These are phyloP conservation scores for Aspergillus sp. DNA, from an alignment of 2,329 filamentous ascomycete genomes.

Conservation along the genomic window DNA sequence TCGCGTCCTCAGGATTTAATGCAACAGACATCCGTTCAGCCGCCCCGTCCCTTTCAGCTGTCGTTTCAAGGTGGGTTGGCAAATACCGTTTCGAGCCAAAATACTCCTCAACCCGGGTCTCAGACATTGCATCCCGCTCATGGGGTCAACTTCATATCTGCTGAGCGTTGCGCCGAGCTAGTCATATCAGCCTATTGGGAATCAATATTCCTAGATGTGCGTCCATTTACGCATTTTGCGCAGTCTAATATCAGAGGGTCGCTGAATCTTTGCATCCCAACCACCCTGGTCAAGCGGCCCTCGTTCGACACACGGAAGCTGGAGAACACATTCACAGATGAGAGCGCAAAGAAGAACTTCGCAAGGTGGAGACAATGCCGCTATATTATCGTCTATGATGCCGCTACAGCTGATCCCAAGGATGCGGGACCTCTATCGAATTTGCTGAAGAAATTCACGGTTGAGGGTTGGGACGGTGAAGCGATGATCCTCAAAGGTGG, in stretches of 20 bases:
- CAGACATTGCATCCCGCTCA: slow-evolving; percentile 28
- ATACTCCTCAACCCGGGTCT: neutral
- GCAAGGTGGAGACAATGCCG: slow-evolving; percentile 66
- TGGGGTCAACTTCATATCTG: slow-evolving; percentile 48
- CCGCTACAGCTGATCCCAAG: slow-evolving; percentile 65
- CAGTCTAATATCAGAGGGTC: slow-evolving; percentile 70
- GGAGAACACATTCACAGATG: slow-evolving; percentile 73
- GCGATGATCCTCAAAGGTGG: slow-evolving; percentile 74
- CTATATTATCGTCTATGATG: slow-evolving; percentile 82
- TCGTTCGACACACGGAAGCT: slow-evolving; percentile 87
- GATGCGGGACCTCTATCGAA: slow-evolving; percentile 76
- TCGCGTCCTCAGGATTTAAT: neutral
- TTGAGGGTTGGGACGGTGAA: slow-evolving; percentile 70
- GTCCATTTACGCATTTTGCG: slow-evolving; percentile 76
- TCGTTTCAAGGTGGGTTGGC: neutral
- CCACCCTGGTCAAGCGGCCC: slow-evolving; percentile 80
- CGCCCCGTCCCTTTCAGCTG: neutral
- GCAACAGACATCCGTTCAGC: neutral
- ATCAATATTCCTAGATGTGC: slow-evolving; percentile 72
- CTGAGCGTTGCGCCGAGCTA: slow-evolving; percentile 51
- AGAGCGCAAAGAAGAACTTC: slow-evolving; percentile 65
- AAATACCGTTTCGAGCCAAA: neutral
- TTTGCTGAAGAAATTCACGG: slow-evolving; percentile 86
- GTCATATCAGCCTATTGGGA: slow-evolving; percentile 46
- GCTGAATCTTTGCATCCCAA: slow-evolving; percentile 89